Base-by-base conservation (phyloP, 2,329 filamentous ascomycete species). In the Microcyclosporella mali region DNA sequence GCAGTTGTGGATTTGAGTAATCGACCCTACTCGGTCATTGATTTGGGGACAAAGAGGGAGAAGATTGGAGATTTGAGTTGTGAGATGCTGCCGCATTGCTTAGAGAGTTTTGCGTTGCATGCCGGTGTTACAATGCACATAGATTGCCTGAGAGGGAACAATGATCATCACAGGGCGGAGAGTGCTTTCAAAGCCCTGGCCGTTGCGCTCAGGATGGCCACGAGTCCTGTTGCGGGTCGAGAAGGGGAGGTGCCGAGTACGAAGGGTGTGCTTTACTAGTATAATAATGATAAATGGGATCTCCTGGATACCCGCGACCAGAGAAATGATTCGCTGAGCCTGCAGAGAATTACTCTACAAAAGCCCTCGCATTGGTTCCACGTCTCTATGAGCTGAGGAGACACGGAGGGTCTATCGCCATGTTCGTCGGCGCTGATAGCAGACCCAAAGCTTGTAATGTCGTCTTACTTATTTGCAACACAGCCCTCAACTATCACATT, bases 161-260 rank as follows among this genome's bases (percentile, higher is more conserved):
- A 97, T 68, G 92, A 97, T 69, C 92, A 97, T 68, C 92, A 97
- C 71, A 76, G 89, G 45, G 89, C 92, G 8, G 92, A 97, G 78
- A 92, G 85, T 64, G 92, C 90, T 12, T 95, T 98, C 70, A 98
- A 98, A 77, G 92, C 92, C 35, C 68, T 97, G 54, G 92, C 92
- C 0, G 81, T 95, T 33, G 92, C 92, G 6, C 75, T 94, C 42
- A 77, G 84, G 56, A 77, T 78, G 65, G 92, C 92, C 8, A 90
- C 82, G 37, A 76, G 77, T 38, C 76, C 80, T 56, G 80, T 90
- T 25, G 78, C 79, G 32, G 88, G 87, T 9, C 83, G 84, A 63
- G 88, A 94, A 68, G 88, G 88, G 2, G 92, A 98, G 73, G 82
- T 97, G 18, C 86, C 89, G 40, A 95, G 89, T 70, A 97, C 90